Evolutionary conservation across 208 protist genomes (phyloP), one percentile per base, ranked within the genome.

Genomic region (Leptomonas pyrrhocoris): DNA sequence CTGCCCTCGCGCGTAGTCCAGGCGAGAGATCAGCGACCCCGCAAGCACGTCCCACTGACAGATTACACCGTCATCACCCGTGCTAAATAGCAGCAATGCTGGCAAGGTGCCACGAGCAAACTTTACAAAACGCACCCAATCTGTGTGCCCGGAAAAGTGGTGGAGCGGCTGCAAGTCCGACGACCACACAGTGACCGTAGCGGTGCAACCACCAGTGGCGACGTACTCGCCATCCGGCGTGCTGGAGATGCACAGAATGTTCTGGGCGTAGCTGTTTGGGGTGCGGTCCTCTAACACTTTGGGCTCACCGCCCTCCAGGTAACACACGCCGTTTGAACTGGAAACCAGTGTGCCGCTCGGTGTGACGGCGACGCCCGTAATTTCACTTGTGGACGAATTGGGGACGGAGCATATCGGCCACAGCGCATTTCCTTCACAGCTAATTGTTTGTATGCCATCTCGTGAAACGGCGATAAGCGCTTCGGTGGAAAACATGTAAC

Each of bases 121-220:
- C 64, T 85, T 84, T 1, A 96, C 86, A 74, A 88, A 93, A 19
- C 84, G 83, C 2, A 96, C 84, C 86, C 88, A 94, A 66, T 96
- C 89, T 12, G 82, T 91, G 80, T 96, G 89, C 21, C 86, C 89
- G 0, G 65, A 38, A 27, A 96, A 68, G 50, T 85, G 73, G 59
- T 90, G 88, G 0, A 93, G 30, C 1, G 74, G 73, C 49, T 77
- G 60, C 66, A 93, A 73, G 40, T 83, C 80, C 23, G 68, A 51
- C 36, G 83, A 80, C 90, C 87, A 94, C 12, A 93, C 80, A 0
- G 86, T 91, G 8, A 92, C 80, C 40, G 61, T 77, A 12, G 83
- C 81, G 53, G 83, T 86, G 19, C 78, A 65, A 30, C 84, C 67
- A 34, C 90, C 84, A 7, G 90, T 92, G 0, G 86, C 88, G 27